Percentiles rank a stretch among this genome's conserved stretches.
Conservation (phyloP, 345 rosid genomes). For the Nephelium lappaceum region DNA sequence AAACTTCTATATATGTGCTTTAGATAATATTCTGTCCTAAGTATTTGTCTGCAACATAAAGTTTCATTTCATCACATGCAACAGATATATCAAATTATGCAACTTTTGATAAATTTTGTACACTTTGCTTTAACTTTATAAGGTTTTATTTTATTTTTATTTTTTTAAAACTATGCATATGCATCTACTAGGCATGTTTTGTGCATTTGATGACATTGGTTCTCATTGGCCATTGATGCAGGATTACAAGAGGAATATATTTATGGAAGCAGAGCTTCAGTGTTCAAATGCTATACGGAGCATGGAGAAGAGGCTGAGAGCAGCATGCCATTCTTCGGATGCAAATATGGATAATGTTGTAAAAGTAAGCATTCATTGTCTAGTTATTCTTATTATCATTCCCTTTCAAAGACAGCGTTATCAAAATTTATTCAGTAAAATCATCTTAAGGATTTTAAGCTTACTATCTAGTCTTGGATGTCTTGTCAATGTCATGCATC, state of each 20-base stretch:
- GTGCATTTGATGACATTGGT: background rate
- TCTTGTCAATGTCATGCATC: background rate
- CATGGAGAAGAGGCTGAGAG: slow-evolving; percentile 89
- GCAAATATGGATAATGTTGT: slow-evolving; percentile 76
- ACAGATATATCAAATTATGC: slow-evolving; percentile 9
- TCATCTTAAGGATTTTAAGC: background rate
- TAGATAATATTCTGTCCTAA: background rate
- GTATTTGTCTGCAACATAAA: too few species aligned
- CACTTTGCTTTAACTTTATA: background rate
- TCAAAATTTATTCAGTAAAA: background rate
- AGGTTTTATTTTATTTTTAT: too few species aligned
- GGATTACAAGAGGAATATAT: slow-evolving; percentile 82
- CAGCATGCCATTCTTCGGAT: slow-evolving; percentile 90
- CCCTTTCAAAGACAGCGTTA: background rate
- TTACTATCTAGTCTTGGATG: background rate
- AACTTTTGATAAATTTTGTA: background rate
- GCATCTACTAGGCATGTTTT: background rate
- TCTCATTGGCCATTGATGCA: slow-evolving; percentile 34
- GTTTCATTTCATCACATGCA: background rate
- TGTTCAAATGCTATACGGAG: slow-evolving; percentile 75
- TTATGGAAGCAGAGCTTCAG: slow-evolving; percentile 85
- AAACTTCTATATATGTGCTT: background rate
- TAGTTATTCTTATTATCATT: slow-evolving; percentile 1
- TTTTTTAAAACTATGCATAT: background rate
- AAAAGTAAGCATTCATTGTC: slow-evolving; percentile 51